These are phyloP conservation scores for Hebeloma cylindrosporum DNA, from an alignment of 768 basidiomycete species.

Conservation along the genomic window DNA sequence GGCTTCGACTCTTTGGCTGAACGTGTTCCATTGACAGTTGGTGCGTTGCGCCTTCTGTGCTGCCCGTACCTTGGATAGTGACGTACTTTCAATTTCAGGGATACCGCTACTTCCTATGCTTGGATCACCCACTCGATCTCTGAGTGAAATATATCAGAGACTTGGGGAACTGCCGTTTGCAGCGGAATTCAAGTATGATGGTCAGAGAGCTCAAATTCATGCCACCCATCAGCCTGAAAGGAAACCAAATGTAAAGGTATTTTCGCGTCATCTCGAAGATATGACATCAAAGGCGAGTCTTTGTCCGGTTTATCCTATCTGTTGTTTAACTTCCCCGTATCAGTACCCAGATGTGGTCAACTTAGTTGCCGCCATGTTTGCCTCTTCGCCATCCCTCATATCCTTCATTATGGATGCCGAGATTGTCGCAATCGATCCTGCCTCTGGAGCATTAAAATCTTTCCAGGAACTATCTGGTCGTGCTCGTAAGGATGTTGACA, in stretches of 20 bases:
- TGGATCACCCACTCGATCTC: conserved; percentile 81
- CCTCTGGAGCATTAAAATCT: conserved; percentile 60
- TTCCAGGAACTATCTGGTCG: conserved; percentile 89
- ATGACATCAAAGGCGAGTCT: conserved; percentile 80
- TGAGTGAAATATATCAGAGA: conserved; percentile 79
- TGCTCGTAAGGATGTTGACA: conserved; percentile 77
- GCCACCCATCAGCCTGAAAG: conserved; percentile 36
- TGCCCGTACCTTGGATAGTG: not conserved
- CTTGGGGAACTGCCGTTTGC: conserved; percentile 67
- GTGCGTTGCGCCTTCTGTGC: conserved; percentile 38
- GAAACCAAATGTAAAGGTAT: conserved; percentile 54
- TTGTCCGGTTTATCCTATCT: not conserved
- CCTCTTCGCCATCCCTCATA: conserved; percentile 36
- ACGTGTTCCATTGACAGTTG: conserved; percentile 66
- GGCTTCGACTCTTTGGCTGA: conserved; percentile 62
- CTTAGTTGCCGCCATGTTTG: conserved; percentile 54
- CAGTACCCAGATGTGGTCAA: conserved; percentile 83
- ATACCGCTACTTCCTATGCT: conserved; percentile 85
- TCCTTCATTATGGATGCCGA: conserved; percentile 87
- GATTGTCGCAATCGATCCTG: conserved; percentile 78
- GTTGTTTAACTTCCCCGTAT: not conserved
- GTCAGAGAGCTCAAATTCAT: conserved; percentile 83
- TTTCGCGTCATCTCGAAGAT: conserved; percentile 88
- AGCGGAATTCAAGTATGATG: conserved; percentile 93
- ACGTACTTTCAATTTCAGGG: conserved; percentile 35